Evolutionary conservation across 495 filamentous ascomycete species (phyloP), one percentile per base, ranked within the genome.

Genomic region (Xanthoparmelia taractica): DNA sequence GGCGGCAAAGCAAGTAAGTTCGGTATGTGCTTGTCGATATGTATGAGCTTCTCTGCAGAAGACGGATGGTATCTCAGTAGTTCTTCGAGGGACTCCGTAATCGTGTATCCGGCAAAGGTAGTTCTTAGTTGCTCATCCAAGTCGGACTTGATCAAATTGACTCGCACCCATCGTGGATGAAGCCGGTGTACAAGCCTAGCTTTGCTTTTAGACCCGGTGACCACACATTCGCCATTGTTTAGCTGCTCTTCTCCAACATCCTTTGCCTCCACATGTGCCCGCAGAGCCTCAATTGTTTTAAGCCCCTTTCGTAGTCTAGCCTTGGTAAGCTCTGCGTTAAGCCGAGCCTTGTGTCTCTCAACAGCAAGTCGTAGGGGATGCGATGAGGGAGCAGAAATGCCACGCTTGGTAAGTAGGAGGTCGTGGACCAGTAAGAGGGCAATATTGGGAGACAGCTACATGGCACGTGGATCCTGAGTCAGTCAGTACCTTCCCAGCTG

Each of bases 391-490:
- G 89, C 86, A 15, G 88, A 84, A 66, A 98, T 88, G 60, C 94
- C 91, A 40, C 78, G 76, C 70, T 90, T 93, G 33, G 88, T 79
- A 27, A 97, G 75, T 4, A 98, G 79, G 58, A 91, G 84, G 67
- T 98, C 95, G 73, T 98, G 91, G 4, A 86, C 82, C 0, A 98
- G 83, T 27, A 96, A 82, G 6, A 97, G 77, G 20, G 93, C 83
- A 18, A 97, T 79, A 18, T 85, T 73, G 2, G 94, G 92, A 10
- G 86, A 87, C 57, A 98, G 80, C 91, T 96, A 76, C 43, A 65
- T 61, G 55, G 66, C 1, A 36, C 23, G 25, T n/a, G 64, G 66
- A 69, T 76, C 72, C 40, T 58, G 25, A 50, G 73, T 80, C 74
- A 79, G 75, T 81, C 72, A 76, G 74, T 64, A 75, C 54, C 45